Evolutionary conservation across 768 basidiomycete genomes (phyloP).

Genomic region (Mycena epipterygia): DNA sequence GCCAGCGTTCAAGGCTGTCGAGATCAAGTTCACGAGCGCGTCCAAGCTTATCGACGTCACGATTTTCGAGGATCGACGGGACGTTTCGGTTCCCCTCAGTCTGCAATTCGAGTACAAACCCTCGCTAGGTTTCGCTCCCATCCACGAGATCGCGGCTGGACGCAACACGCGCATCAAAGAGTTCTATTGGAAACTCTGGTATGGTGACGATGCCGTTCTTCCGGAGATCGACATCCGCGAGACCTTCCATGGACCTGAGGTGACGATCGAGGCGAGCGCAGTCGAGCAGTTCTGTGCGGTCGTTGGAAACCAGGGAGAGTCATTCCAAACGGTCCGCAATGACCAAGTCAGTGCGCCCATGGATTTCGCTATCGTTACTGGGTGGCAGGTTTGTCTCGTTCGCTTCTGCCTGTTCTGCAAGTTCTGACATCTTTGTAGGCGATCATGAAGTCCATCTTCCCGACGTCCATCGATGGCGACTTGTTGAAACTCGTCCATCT

Average conservation of each 20-base stretch:
- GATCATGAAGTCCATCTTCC: constrained; percentile 99
- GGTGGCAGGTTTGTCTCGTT: constrained; percentile 87
- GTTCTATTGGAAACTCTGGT: constrained; percentile 99
- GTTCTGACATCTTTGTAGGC: constrained; percentile 65
- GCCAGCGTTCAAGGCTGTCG: constrained; percentile 84
- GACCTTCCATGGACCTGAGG: constrained; percentile 89
- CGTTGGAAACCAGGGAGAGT: constrained; percentile 93
- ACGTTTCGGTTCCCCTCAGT: constrained; percentile 80
- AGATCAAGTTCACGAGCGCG: constrained; percentile 70
- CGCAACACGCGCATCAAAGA: constrained; percentile 94
- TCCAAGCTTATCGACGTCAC: constrained; percentile 76
- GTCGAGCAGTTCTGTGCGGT: constrained; percentile 94
- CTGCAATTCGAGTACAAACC: constrained; percentile 92
- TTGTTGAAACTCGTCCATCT: constrained; percentile 96
- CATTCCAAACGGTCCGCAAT: constrained; percentile 85
- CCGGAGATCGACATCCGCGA: constrained; percentile 86
- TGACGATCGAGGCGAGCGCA: constrained; percentile 79
- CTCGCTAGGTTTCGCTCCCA: constrained; percentile 89
- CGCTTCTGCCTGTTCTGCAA: not conserved
- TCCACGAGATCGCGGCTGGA: constrained; percentile 88
- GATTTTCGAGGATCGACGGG: constrained; percentile 87
- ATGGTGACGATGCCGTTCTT: constrained; percentile 85
- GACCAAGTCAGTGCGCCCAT: constrained; percentile 89
- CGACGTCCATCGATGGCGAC: constrained; percentile 91
- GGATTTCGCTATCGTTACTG: constrained; percentile 99